phyloP scores from a whole-genome alignment of 441 rosid genomes.

The Raphanus hybrid region DNA sequence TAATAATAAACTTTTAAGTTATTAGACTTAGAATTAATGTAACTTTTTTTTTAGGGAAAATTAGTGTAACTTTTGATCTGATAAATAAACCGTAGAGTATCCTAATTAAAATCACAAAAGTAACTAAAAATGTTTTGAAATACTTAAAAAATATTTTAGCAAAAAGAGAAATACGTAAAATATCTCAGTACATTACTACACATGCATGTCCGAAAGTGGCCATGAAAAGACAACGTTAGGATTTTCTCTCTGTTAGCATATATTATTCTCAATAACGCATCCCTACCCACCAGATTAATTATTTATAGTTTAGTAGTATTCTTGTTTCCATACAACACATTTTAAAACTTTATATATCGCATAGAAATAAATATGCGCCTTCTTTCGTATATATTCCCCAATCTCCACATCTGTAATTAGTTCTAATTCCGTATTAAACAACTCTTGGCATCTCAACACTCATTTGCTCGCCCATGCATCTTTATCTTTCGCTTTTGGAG shows the following conservation, averaged over 20 bases:
- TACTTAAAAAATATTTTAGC: too few relatives aligned
- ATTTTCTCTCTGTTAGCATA: constrained; percentile 17
- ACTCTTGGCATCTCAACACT: constrained; percentile 43
- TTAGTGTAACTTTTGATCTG: not conserved
- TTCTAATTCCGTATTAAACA: constrained; percentile 44
- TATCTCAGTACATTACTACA: not conserved
- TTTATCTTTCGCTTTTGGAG: constrained; percentile 29
- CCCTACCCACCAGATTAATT: constrained; percentile 33
- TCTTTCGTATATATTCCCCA: constrained; percentile 39
- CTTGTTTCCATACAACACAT: constrained; percentile 22
- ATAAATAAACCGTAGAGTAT: not conserved
- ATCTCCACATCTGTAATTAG: constrained; percentile 32
- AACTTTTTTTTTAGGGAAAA: too few relatives aligned
- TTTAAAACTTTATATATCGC: not conserved
- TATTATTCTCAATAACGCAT: constrained; percentile 32
- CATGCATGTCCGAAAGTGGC: constrained; percentile 14
- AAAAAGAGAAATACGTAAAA: too few relatives aligned
- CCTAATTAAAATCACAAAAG: not conserved
- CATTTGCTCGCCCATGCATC: constrained; percentile 39
- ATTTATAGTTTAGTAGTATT: constrained; percentile 22
- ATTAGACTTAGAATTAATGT: not conserved
- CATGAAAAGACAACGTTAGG: constrained; percentile 30
- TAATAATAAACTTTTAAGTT: not conserved
- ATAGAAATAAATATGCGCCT: constrained; percentile 5
- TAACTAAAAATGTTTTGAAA: too few relatives aligned